These are phyloP conservation scores for Buxus sempervirens DNA, from an alignment of 164 flowering plant species.

Conservation along the genomic window DNA sequence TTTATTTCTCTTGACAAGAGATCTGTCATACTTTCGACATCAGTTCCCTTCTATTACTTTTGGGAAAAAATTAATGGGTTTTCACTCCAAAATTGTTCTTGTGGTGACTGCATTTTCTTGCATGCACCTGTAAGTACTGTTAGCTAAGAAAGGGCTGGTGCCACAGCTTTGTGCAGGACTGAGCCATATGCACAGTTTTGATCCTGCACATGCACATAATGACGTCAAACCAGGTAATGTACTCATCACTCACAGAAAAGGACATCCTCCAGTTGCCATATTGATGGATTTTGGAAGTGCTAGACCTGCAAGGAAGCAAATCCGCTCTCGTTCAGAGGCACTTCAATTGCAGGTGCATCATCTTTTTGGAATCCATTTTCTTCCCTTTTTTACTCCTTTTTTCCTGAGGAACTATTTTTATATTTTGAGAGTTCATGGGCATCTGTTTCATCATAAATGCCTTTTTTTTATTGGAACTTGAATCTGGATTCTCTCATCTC, in stretches of 20 bases:
- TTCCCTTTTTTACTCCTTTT: slow-evolving; percentile 2
- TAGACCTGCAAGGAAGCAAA: slow-evolving; percentile 80
- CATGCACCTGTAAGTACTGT: neutral
- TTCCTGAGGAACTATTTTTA: neutral
- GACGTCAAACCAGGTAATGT: slow-evolving; percentile 98
- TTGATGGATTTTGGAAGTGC: slow-evolving; percentile 99
- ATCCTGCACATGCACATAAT: slow-evolving; percentile 96
- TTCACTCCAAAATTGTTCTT: neutral
- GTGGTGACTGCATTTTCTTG: neutral
- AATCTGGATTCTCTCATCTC: neutral
- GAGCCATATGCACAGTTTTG: slow-evolving; percentile 88
- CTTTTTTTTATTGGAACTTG: neutral
- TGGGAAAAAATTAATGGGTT: neutral
- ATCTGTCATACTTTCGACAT: neutral
- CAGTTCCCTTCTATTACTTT: neutral
- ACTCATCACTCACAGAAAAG: slow-evolving; percentile 78
- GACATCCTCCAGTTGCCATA: slow-evolving; percentile 79
- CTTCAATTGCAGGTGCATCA: slow-evolving; percentile 77
- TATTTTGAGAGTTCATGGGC: neutral
- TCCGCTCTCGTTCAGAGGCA: slow-evolving; percentile 85
- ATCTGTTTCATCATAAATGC: neutral
- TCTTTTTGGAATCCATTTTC: too few relatives aligned
- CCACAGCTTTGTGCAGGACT: slow-evolving; percentile 97
- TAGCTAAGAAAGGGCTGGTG: slow-evolving; percentile 7
- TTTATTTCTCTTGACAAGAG: too few relatives aligned